These are phyloP conservation scores for Aegilops sharonensis DNA, from an alignment of 176 grass and related monocot genomes.

Conservation along the genomic window DNA sequence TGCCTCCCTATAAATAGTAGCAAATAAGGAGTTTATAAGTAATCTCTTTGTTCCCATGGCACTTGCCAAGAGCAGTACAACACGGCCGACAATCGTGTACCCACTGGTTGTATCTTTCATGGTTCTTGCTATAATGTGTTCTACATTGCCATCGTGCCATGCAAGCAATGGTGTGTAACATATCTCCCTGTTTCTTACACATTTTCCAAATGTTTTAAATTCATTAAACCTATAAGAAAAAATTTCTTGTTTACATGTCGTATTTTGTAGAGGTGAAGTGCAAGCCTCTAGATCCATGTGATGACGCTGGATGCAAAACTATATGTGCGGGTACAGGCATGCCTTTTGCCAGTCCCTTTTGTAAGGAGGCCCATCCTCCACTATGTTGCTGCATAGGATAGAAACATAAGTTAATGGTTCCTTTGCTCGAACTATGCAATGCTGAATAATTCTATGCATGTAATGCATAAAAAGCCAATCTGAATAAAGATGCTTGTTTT, in stretches of 20 bases:
- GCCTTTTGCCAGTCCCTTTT: not conserved
- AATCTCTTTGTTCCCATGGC: not conserved
- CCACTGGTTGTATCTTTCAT: not conserved
- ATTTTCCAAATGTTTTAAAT: not conserved
- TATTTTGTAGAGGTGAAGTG: slow-evolving; percentile 6
- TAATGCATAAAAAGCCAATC: not conserved
- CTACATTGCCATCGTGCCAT: not conserved
- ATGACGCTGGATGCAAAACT: not conserved
- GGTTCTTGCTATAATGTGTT: not conserved
- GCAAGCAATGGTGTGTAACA: not conserved
- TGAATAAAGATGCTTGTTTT: not conserved
- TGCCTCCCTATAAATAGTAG: not conserved
- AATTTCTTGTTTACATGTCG: not conserved
- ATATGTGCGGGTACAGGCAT: not conserved
- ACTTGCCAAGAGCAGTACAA: not conserved
- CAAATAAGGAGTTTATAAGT: not conserved
- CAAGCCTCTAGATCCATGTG: not conserved
- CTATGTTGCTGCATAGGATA: not conserved
- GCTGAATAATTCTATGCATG: not conserved
- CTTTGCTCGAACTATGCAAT: not conserved
- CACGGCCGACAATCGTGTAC: not conserved
- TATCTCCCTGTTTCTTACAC: not conserved
- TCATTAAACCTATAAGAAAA: not conserved
- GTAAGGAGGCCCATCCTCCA: not conserved
- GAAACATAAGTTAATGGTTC: not conserved